phyloP scores from a whole-genome alignment of 306 rosid genomes.

The Cicer bijugum region DNA sequence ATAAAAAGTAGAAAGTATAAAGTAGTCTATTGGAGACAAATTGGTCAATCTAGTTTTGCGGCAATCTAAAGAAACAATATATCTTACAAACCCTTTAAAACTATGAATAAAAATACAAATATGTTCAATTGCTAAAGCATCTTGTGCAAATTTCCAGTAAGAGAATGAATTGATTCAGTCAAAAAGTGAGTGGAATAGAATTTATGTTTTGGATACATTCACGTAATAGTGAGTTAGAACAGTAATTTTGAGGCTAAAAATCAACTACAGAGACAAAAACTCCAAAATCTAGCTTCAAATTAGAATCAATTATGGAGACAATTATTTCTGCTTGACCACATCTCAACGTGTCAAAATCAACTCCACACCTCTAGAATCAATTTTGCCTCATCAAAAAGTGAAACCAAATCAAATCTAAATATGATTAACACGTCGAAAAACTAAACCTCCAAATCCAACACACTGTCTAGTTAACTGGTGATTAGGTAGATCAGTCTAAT shows the following conservation, averaged over 20 bases:
- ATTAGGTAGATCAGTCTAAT: constrained; percentile 12
- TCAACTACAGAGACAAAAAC: too few species aligned
- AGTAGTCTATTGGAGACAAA: neutral
- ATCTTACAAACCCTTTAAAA: neutral
- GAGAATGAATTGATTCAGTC: neutral
- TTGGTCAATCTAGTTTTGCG: neutral
- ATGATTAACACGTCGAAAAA: neutral
- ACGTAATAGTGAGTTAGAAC: too few species aligned
- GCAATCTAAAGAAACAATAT: neutral
- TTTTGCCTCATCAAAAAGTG: too few species aligned
- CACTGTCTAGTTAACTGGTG: neutral
- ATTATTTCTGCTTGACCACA: too few species aligned
- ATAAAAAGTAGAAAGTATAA: neutral
- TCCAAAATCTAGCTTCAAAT: too few species aligned
- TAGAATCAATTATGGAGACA: too few species aligned
- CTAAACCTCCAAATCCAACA: constrained; percentile 23
- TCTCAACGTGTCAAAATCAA: too few species aligned
- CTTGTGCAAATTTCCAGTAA: neutral
- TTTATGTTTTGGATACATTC: too few species aligned
- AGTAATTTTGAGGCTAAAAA: too few species aligned
- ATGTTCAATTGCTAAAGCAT: neutral
- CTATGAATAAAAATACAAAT: neutral
- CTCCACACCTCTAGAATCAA: too few species aligned
- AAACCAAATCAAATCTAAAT: too few species aligned
- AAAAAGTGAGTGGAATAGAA: too few species aligned